Evolutionary conservation across 371 early-diverging fungal species (phyloP), one percentile per base, ranked within the genome.

Genomic region (Zychaea mexicana): DNA sequence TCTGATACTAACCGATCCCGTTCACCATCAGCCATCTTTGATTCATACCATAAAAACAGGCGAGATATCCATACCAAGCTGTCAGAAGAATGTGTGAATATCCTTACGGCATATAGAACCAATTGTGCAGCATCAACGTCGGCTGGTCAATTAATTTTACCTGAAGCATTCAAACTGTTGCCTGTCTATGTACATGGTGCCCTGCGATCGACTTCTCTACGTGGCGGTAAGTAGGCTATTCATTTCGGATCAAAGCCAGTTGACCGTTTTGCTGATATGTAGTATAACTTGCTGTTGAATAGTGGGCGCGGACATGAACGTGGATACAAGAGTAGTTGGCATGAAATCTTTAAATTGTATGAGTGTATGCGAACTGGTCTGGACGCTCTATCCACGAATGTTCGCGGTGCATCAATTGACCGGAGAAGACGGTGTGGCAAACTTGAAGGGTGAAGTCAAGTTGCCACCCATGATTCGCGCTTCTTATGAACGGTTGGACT

Each of bases 81-180:
- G 69, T 91, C 92, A 2, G 94, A 94, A 26, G 83, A 82, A 55
- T 96, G 97, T 70, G 93, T 94, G 52, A 89, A 93, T 71, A 88
- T 97, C 54, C 76, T 98, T 57, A 85, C 94, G 13, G 87, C 97
- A 1, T 98, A 98, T 72, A 93, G 99, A 47, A 90, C 88, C 52
- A 90, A 96, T 74, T 95, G 95, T 68, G 96, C 98, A 10, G 82
- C 94, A 5, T 85, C 92, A 3, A 92, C 94, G 8, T 88, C 94
- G 2, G 89, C 96, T 6, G 97, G 97, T 28, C 98, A 98, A 81
- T 84, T 98, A 8, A 97, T 98, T 58, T 78, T 98, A 52, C 98
- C 99, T 8, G 99, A 98, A 70, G 88, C 95, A 0, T 96, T 92
- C 82, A 98, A 98, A 76, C 82, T 98, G 60, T 84, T 93, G 59